A percentile compares a stretch with the other conserved stretches of the same genome.
phyloP scores from a whole-genome alignment of 768 basidiomycete species.

The Suillus clintonianus region DNA sequence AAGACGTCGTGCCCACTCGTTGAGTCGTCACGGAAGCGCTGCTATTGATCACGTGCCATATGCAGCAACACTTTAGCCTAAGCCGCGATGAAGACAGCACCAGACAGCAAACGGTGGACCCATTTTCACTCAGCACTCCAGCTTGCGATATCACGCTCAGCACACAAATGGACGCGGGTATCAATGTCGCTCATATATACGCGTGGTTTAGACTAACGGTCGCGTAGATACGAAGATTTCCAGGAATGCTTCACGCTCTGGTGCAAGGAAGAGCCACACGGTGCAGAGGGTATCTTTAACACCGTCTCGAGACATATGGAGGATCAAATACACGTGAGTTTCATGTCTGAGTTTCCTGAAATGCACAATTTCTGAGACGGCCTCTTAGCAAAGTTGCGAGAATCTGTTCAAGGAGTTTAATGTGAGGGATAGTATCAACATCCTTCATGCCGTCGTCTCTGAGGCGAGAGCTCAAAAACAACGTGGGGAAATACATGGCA shows the following conservation, averaged over 20 bases:
- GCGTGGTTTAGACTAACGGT: neutral
- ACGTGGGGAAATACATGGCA: slow-evolving; percentile 40
- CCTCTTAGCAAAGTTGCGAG: slow-evolving; percentile 65
- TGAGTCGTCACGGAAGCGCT: neutral
- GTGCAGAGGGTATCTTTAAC: slow-evolving; percentile 60
- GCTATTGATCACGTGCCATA: slow-evolving; percentile 25
- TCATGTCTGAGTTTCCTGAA: neutral
- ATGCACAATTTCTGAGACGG: neutral
- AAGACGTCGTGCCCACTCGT: neutral
- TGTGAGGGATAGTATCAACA: slow-evolving; percentile 70
- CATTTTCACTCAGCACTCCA: slow-evolving; percentile 54
- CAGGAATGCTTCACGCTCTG: slow-evolving; percentile 68
- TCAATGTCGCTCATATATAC: neutral
- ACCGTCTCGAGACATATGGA: slow-evolving; percentile 75
- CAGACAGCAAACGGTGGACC: slow-evolving; percentile 49
- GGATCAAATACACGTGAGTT: slow-evolving; percentile 49
- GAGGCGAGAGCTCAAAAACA: slow-evolving; percentile 62
- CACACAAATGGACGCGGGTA: slow-evolving; percentile 57
- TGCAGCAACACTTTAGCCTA: neutral
- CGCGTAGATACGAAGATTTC: slow-evolving; percentile 48
- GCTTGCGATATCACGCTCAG: slow-evolving; percentile 51
- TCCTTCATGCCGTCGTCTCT: slow-evolving; percentile 65
- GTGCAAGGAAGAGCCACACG: slow-evolving; percentile 66
- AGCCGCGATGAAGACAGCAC: slow-evolving; percentile 15
- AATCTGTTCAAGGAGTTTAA: slow-evolving; percentile 69